Evolutionary conservation across 352 stramenopile genomes (phyloP).

Genomic region (Saprolegnia parasitica): DNA sequence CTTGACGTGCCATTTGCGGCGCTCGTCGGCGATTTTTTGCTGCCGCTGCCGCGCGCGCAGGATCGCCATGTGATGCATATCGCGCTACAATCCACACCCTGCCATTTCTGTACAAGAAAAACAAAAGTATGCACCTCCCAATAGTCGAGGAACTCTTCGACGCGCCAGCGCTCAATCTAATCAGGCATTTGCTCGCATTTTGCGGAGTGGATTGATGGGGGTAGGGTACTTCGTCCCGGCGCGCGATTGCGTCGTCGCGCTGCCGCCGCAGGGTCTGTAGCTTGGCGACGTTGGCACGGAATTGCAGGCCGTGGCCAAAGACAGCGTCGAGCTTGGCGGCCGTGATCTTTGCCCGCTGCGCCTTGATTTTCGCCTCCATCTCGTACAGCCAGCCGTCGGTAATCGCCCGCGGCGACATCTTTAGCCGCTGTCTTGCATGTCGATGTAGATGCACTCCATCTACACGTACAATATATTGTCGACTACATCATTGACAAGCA

Average conservation of each 20-base stretch:
- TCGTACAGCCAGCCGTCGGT: slow-evolving; percentile 78
- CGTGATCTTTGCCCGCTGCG: slow-evolving; percentile 56
- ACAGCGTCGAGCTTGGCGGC: slow-evolving; percentile 49
- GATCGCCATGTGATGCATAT: neutral
- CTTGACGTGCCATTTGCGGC: slow-evolving; percentile 47
- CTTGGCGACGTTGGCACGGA: slow-evolving; percentile 52
- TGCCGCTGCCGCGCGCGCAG: slow-evolving; percentile 31
- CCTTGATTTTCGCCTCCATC: slow-evolving; percentile 70
- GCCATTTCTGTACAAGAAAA: neutral
- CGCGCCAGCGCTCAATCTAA: slow-evolving; percentile 64
- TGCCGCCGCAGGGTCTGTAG: slow-evolving; percentile 36
- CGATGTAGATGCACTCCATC: slow-evolving; percentile 76
- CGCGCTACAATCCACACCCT: neutral
- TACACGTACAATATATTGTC: slow-evolving; percentile 23
- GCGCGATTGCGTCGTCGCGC: slow-evolving; percentile 45
- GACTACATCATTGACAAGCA: neutral
- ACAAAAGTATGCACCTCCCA: slow-evolving; percentile 49
- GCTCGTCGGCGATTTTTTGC: slow-evolving; percentile 46
- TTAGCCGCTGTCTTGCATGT: slow-evolving; percentile 73
- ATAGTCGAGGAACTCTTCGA: slow-evolving; percentile 77
- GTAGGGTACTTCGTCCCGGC: slow-evolving; percentile 40
- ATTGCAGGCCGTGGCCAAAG: slow-evolving; percentile 50
- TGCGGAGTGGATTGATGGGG: neutral
- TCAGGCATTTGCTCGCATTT: neutral
- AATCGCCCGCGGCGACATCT: slow-evolving; percentile 67